Evolutionary conservation across 2,329 filamentous ascomycete species (phyloP).

Genomic region (Xylariaceae sp.): DNA sequence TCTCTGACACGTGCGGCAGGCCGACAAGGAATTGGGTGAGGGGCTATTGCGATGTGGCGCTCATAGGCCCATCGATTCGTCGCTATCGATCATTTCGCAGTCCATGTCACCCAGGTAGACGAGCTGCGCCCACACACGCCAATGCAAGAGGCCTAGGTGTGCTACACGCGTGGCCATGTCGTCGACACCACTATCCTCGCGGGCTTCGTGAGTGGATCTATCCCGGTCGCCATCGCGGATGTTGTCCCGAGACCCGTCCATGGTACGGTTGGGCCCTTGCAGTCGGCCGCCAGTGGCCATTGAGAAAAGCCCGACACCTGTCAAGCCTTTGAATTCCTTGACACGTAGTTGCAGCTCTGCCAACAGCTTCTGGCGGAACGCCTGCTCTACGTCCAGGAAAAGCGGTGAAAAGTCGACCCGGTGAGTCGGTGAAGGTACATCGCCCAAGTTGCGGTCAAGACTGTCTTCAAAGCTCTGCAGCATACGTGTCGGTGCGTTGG

Average conservation of each 20-base stretch:
- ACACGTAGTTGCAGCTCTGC: slow-evolving; percentile 47
- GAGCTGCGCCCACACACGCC: slow-evolving; percentile 80
- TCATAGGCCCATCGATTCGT: slow-evolving; percentile 25
- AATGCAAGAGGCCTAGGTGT: slow-evolving; percentile 82
- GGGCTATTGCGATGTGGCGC: not conserved
- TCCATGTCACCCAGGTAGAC: slow-evolving; percentile 54
- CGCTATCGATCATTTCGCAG: slow-evolving; percentile 19
- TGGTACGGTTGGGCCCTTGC: slow-evolving; percentile 34
- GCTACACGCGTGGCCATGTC: slow-evolving; percentile 75
- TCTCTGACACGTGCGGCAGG: too few relatives aligned
- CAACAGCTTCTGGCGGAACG: slow-evolving; percentile 48
- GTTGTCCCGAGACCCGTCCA: slow-evolving; percentile 30
- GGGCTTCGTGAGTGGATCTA: slow-evolving; percentile 36
- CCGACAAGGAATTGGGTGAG: too few relatives aligned
- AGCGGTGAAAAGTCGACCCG: slow-evolving; percentile 33
- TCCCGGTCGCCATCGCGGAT: slow-evolving; percentile 28
- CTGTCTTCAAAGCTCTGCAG: slow-evolving; percentile 48
- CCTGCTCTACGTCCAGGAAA: slow-evolving; percentile 47
- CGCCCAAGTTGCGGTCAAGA: slow-evolving; percentile 42
- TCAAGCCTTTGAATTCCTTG: slow-evolving; percentile 49
- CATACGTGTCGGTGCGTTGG: slow-evolving; percentile 46
- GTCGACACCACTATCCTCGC: slow-evolving; percentile 52
- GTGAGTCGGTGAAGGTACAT: slow-evolving; percentile 18
- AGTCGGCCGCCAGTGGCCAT: slow-evolving; percentile 50
- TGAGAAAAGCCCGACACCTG: slow-evolving; percentile 51